These are phyloP conservation scores for Paxillus involutus DNA, from an alignment of 768 basidiomycete species.

Conservation along the genomic window DNA sequence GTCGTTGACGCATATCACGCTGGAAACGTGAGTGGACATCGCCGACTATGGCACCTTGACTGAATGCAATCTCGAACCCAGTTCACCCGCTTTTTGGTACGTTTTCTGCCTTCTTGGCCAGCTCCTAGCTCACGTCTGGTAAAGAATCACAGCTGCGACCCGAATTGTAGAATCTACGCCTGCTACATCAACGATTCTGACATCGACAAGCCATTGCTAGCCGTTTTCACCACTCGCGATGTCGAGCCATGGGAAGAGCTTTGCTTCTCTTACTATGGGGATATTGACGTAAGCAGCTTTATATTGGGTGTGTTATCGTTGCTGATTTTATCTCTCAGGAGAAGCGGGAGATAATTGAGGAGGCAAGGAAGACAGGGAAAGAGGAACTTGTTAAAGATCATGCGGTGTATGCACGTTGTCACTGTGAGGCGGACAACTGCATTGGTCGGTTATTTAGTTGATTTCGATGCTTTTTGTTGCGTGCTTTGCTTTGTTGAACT, in stretches of 20 bases:
- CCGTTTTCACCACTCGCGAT: slow-evolving; percentile 65
- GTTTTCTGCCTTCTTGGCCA: not conserved
- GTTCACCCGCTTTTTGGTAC: slow-evolving; percentile 90
- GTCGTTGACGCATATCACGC: slow-evolving; percentile 87
- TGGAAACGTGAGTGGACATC: slow-evolving; percentile 62
- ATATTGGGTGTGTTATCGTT: not conserved
- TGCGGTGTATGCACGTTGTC: slow-evolving; percentile 49
- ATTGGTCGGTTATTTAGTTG: slow-evolving; percentile 37
- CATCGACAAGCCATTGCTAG: slow-evolving; percentile 64
- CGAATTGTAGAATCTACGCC: slow-evolving; percentile 72
- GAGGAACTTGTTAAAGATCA: slow-evolving; percentile 24
- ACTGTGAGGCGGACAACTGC: slow-evolving; percentile 54
- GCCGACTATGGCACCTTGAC: not conserved
- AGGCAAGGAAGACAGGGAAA: not conserved
- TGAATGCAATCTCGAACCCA: slow-evolving; percentile 27
- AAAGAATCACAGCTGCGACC: slow-evolving; percentile 91
- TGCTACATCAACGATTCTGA: slow-evolving; percentile 81
- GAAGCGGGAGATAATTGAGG: slow-evolving; percentile 21
- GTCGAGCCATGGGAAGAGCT: slow-evolving; percentile 69
- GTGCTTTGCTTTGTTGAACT: not conserved
- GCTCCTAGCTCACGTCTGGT: not conserved
- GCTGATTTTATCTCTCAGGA: slow-evolving; percentile 12
- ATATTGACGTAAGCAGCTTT: slow-evolving; percentile 36
- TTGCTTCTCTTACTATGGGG: slow-evolving; percentile 74
- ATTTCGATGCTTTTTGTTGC: slow-evolving; percentile 1